Base-by-base conservation (phyloP, 2,329 filamentous ascomycete genomes). In the Pyrenochaeta sp. region DNA sequence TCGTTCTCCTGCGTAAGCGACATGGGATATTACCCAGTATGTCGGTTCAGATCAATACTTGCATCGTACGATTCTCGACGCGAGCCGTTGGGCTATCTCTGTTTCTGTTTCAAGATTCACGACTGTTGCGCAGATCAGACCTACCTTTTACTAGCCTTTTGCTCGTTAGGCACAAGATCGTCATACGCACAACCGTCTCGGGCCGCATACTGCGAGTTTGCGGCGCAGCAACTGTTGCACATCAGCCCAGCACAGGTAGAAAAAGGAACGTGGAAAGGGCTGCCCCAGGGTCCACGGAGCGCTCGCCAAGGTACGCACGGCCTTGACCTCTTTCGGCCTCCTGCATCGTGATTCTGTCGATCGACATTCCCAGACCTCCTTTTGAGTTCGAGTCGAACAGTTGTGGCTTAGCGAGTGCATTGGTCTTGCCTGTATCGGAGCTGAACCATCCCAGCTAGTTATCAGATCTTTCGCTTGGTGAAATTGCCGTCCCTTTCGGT, bases 31-130 rank as follows among this genome's bases (percentile, higher is more conserved):
- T 19, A 43, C 34, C 59, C 56, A 47, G 32, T 42, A 13, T 22
- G 25, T 46, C 44, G 57, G 57, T 51, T 58, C 54, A 47, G 55
- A 50, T 65, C 60, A 61, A 59, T 54, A 61, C 36, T 52, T 50
- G 50, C 39, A 61, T 63, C 62, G 62, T 65, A 65, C 60, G 60
- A 65, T 50, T 42, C 50, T 61, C 42, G 40, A 54, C 39, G 52
- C 53, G 53, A 50, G 45, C 50, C 46, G 46, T 57, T 53, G 46
- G 43, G 40, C 45, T 44, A 47, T 50, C 51, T 49, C 44, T 37
- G 51, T 51, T 30, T 53, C 52, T 56, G 62, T 62, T 58, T 61
- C 50, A 57, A 47, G 49, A 59, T 52, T 62, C 50, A 40, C 22
- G 34, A 22, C 37, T 44, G 12, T 46, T 42, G 58, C 48, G 43